Base-by-base conservation (phyloP, 352 stramenopile genomes). In the Phytopythium ostracodes region DNA sequence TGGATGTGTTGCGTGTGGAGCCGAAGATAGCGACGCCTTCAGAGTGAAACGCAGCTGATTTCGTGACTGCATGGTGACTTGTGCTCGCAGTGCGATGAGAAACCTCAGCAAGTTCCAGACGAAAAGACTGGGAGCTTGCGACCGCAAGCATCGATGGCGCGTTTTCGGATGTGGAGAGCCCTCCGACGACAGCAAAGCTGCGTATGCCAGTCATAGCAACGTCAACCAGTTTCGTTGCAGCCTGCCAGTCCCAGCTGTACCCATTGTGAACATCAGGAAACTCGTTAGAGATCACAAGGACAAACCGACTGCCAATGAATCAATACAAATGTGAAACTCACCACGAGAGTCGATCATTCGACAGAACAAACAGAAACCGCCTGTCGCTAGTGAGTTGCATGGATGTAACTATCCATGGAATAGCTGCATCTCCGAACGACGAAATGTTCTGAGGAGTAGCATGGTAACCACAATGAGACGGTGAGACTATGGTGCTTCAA, bases 331-430 rank as follows among this genome's bases (percentile, higher is more conserved):
- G n/a, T 44, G 38, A 1, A 18, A 20, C 44, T 2, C 24, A 51
- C 44, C 22, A 31, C 9, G 44, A 51, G 1, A 51, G 44, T 20
- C 22, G 44, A 18, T 22, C 22, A 20, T 20, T 25, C 44, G 44
- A 51, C 24, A 51, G 44, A 8, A 51, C 20, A 20, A 51, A 20
- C 44, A 51, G 44, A 20, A 51, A 51, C 44, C n/a, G 2, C 12
- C 22, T 51, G 44, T 51, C 44, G 22, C 31, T 51, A 22, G 44
- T 22, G 22, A 51, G 44, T 22, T 51, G 44, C 44, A 51, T 51
- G 11, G 44, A 27, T 10, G n/a, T 10, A 12, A 31, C 22, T 29
- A 11, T 51, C 22, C n/a, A 51, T 18, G n/a, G 11, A 20, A 8
- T 8, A 5, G 44, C 44, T 51, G n/a, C n/a, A 18, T 51, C 44